Conservation (phyloP, 257 asterid genomes). For the Solanum chmielewskii region DNA sequence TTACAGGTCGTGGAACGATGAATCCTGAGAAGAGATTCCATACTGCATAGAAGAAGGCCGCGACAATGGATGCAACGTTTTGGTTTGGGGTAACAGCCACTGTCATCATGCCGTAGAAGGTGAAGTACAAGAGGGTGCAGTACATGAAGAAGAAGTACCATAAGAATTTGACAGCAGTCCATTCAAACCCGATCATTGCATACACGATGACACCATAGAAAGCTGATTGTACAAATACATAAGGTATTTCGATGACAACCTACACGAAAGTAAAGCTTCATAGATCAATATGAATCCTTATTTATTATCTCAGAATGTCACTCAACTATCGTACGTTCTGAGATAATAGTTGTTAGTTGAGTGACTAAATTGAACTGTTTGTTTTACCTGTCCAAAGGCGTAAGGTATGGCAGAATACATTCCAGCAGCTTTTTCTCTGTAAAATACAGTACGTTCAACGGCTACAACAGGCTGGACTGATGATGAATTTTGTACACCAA, state of each 20-base stretch:
- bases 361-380: background rate
- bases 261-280: background rate
- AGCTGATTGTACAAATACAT: slow-evolving; percentile 29
- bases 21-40: background rate
- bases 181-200: slow-evolving; percentile 36
- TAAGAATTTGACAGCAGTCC: slow-evolving; percentile 14
- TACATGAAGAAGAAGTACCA: background rate
- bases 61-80: background rate
- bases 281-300: background rate
- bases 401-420: background rate
- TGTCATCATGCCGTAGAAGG: background rate
- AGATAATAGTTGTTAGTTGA: background rate
- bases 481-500: background rate
- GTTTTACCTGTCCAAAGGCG: background rate
- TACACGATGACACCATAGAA: slow-evolving; percentile 20
- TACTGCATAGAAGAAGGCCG: background rate
- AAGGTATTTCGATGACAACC: slow-evolving; percentile 42
- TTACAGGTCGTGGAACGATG: background rate
- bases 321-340: background rate
- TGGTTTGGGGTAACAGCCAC: background rate
- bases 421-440: background rate
- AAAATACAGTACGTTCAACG: background rate
- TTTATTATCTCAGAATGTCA: background rate
- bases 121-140: background rate
- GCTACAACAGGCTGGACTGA: background rate